Conservation (phyloP, 129 eudicot species). For the Flaveria bidentis region DNA sequence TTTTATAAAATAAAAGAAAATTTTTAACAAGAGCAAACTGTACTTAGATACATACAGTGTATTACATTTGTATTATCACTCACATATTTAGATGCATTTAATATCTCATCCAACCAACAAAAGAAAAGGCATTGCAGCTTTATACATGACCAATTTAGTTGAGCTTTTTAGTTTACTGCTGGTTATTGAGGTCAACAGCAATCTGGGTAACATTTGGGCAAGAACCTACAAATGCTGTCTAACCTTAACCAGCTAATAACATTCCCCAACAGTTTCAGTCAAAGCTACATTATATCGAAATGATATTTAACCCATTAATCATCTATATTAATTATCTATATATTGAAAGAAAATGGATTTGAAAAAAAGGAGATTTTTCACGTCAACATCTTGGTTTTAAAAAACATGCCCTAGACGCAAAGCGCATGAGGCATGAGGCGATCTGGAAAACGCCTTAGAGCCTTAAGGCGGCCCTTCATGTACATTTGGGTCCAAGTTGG, state of each 20-base stretch:
- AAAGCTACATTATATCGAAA: not conserved
- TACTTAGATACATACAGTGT: not conserved
- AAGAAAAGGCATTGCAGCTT: constrained; percentile 34
- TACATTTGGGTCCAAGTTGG: too few relatives aligned
- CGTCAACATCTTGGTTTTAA: not conserved
- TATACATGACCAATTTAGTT: constrained; percentile 31
- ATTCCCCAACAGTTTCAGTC: not conserved
- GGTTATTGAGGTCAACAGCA: constrained; percentile 26
- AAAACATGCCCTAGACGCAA: too few relatives aligned
- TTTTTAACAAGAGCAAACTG: not conserved
- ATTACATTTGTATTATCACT: not conserved
- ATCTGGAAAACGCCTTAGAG: too few relatives aligned
- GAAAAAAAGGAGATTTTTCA: not conserved
- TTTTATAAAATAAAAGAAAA: too few relatives aligned
- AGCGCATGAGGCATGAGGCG: too few relatives aligned
- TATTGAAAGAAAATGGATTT: not conserved
- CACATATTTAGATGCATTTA: constrained; percentile 17
- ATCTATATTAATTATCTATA: not conserved
- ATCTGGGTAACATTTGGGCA: constrained; percentile 17
- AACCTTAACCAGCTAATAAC: constrained; percentile 12
- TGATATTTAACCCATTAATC: not conserved
- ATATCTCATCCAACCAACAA: constrained; percentile 34
- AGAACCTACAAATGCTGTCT: not conserved
- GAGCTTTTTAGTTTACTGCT: constrained; percentile 29
- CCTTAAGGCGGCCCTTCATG: too few relatives aligned